Conservation (phyloP, 1,284 basidiomycete species). For the Prillingera fragicola region DNA sequence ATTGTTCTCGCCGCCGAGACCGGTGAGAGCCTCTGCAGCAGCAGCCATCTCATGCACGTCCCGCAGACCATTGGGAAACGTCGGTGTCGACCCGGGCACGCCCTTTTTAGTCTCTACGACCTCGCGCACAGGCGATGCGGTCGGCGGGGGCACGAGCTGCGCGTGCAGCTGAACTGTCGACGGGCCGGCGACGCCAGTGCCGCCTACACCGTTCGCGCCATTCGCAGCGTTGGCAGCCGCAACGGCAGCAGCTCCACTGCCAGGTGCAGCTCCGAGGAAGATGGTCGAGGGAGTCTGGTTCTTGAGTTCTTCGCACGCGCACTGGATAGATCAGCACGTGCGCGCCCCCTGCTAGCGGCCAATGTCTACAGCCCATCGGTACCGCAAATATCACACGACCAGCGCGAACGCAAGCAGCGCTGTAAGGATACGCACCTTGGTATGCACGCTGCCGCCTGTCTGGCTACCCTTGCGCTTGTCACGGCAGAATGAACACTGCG, state of each 20-base stretch:
- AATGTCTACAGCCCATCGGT: too few relatives aligned
- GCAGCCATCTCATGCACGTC: conserved; percentile 48
- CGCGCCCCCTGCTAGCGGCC: too few relatives aligned
- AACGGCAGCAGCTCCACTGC: conserved; percentile 20
- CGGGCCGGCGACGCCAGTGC: too few relatives aligned
- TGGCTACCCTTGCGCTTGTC: conserved; percentile 61
- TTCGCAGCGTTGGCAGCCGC: conserved; percentile 52
- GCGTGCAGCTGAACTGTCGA: neutral
- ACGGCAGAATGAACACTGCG: conserved; percentile 70
- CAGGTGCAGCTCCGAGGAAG: conserved; percentile 3
- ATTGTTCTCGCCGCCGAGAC: conserved; percentile 23
- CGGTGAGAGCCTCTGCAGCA: conserved; percentile 41
- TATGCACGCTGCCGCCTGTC: conserved; percentile 34
- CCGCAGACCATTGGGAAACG: conserved; percentile 47
- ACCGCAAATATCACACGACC: too few relatives aligned
- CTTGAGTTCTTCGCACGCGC: conserved; percentile 34
- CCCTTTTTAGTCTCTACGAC: conserved; percentile 38
- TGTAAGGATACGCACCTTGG: conserved; percentile 27
- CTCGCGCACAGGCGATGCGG: too few relatives aligned
- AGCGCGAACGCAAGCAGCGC: too few relatives aligned
- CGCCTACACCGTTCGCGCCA: neutral
- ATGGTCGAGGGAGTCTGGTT: conserved; percentile 14
- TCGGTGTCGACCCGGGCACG: conserved; percentile 36
- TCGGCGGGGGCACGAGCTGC: neutral
- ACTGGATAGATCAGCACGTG: conserved; percentile 25